Base-by-base conservation (phyloP, 805 yeast genomes). In the Hanseniaspora lindneri region DNA sequence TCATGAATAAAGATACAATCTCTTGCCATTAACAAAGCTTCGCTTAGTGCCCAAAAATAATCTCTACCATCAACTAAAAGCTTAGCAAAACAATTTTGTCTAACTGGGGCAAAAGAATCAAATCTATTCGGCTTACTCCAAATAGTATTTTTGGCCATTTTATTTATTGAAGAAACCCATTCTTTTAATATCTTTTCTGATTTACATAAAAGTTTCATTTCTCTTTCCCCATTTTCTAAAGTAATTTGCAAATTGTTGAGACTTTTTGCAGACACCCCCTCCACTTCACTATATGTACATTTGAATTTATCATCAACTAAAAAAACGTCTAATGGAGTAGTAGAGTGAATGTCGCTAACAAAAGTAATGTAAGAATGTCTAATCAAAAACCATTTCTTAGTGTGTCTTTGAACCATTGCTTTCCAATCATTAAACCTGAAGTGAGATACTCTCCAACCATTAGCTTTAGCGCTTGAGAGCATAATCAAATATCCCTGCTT, bases 31-130 rank as follows among this genome's bases (percentile, higher is more conserved):
- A 83, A 86, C 48, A 92, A 68, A 0, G 97, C 98, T 10, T 87
- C 79, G 27, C 95, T 83, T 2, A 87, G 79, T 1, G 96, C 94
- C 96, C 97, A 92, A 68, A 86, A 82, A 62, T 92, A 84, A 63
- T 92, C 99, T 58, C 99, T 72, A 3, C 83, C 95, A 65, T 92
- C 99, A 3, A 92, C 97, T 67, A 92, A 80, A 92, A 95, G 89
- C 61, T 92, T 96, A 11, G 96, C 95, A 66, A 76, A 83, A 51
- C 85, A 84, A 55, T 86, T 77, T 20, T 77, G 64, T 54, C 99
- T 69, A 0, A 89, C 77, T 0, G 99, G 99, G 0, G 97, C 96
- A 73, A 84, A 94, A 47, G 95, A 83, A 6, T 71, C 78, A 65
- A 94, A 94, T 52, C 98, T 69, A 53, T 92, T 75, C 4, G 66